phyloP scores from a whole-genome alignment of 441 rosid species.

The Francoa sonchifolia region DNA sequence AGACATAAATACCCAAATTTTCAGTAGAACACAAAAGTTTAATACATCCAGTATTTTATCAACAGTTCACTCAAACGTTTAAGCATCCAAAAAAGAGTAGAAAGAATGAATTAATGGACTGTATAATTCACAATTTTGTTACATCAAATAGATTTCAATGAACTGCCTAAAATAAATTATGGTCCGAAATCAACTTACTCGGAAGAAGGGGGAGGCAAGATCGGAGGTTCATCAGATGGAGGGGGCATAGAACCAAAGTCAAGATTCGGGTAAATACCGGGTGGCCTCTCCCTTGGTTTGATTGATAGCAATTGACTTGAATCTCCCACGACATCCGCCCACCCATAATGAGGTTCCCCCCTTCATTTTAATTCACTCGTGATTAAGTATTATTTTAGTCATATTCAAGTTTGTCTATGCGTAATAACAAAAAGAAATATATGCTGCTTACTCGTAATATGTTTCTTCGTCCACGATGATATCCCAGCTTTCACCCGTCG shows the following conservation, averaged over 20 bases:
- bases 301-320: slow-evolving; percentile 76
- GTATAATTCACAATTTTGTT: slow-evolving; percentile 7
- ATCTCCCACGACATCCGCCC: slow-evolving; percentile 93
- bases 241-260: slow-evolving; percentile 51
- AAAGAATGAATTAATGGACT: slow-evolving; percentile 44
- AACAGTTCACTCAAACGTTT: too few species aligned
- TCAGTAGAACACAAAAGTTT: too few species aligned
- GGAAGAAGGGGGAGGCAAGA: slow-evolving; percentile 15
- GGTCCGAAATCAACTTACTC: slow-evolving; percentile 9
- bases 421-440: background rate
- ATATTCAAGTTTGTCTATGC: background rate
- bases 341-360: slow-evolving; percentile 89
- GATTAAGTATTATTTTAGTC: too few species aligned
- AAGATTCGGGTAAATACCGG: slow-evolving; percentile 58
- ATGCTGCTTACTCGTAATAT: slow-evolving; percentile 62
- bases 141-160: slow-evolving; percentile 15
- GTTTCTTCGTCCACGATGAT: slow-evolving; percentile 93
- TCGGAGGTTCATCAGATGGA: slow-evolving; percentile 32
- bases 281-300: slow-evolving; percentile 63
- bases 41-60: too few species aligned
- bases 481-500: slow-evolving; percentile 97
- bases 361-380: slow-evolving; percentile 25
- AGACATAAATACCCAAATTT: too few species aligned
- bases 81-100: too few species aligned
- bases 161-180: slow-evolving; percentile 14